phyloP scores from a whole-genome alignment of 495 filamentous ascomycete species.

The Hyaloscypha variabilis region DNA sequence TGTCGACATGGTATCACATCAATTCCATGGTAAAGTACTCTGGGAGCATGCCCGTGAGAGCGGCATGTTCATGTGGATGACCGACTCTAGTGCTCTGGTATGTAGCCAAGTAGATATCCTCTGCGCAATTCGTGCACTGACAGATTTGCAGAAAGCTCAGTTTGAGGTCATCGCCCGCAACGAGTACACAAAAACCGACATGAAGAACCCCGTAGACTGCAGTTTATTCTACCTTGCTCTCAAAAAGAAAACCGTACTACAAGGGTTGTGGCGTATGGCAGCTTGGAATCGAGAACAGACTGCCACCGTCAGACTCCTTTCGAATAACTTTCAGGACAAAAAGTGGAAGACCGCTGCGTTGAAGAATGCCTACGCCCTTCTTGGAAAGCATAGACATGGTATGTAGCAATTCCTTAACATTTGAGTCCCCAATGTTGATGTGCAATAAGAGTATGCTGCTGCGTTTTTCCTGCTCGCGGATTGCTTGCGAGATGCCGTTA shows the following conservation, averaged over 20 bases:
- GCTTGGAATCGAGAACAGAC: conserved; percentile 85
- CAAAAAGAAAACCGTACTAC: conserved; percentile 86
- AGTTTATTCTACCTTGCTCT: conserved; percentile 89
- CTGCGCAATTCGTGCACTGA: conserved; percentile 19
- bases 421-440: neutral
- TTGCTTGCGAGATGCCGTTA: conserved; percentile 79
- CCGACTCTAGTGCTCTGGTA: conserved; percentile 75
- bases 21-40: conserved; percentile 74
- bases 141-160: conserved; percentile 65
- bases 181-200: conserved; percentile 86
- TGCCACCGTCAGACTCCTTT: conserved; percentile 73
- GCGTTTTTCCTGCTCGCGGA: conserved; percentile 95
- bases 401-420: conserved; percentile 29
- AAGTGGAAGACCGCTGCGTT: conserved; percentile 89
- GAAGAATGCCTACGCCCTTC: conserved; percentile 97
- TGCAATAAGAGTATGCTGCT: conserved; percentile 81
- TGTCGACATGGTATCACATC: conserved; percentile 79
- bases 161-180: conserved; percentile 90
- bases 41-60: conserved; percentile 87
- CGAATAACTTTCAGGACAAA: conserved; percentile 83
- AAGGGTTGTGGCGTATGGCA: conserved; percentile 96
- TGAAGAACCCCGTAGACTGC: conserved; percentile 93
- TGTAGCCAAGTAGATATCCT: neutral
- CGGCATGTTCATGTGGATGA: conserved; percentile 95
- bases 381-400: conserved; percentile 91